phyloP scores from a whole-genome alignment of 2,329 filamentous ascomycete genomes.

The Parasarocladium wereldwijsianum region DNA sequence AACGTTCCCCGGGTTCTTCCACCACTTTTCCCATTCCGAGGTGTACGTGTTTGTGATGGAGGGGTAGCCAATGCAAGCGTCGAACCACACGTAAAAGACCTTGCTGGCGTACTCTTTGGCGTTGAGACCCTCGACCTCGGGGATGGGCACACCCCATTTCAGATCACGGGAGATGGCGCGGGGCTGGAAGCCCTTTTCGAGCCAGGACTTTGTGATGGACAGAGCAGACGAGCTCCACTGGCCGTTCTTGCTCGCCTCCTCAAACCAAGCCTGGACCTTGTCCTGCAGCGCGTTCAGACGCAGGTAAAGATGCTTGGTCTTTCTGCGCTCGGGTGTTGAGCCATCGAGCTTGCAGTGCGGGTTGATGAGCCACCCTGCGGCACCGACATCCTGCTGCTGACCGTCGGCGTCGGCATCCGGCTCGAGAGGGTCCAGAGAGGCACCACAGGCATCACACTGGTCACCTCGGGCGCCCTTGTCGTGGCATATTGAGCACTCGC shows the following conservation, averaged over 20 bases:
- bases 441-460: conserved; percentile 63
- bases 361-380: conserved; percentile 49
- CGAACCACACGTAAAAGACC: conserved; percentile 90
- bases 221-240: conserved; percentile 63
- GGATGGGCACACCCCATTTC: conserved; percentile 65
- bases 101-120: conserved; percentile 41
- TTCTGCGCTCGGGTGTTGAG: conserved; percentile 59
- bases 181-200: conserved; percentile 70
- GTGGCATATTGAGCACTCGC: conserved; percentile 59
- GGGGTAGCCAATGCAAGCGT: conserved; percentile 88
- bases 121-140: conserved; percentile 31
- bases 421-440: conserved; percentile 56
- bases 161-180: conserved; percentile 86
- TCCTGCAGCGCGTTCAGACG: conserved; percentile 70
- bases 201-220: conserved; percentile 66
- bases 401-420: conserved; percentile 21
- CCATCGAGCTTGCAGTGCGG: conserved; percentile 87
- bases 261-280: conserved; percentile 63
- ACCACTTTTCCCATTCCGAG: conserved; percentile 84
- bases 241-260: conserved; percentile 57
- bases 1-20: conserved; percentile 79
- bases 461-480: conserved; percentile 59
- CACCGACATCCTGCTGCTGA: conserved; percentile 16
- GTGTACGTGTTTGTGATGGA: conserved; percentile 90
- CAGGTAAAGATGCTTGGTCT: conserved; percentile 88